Base-by-base conservation (phyloP, 164 flowering plant genomes). In the Umbilicus rupestris region DNA sequence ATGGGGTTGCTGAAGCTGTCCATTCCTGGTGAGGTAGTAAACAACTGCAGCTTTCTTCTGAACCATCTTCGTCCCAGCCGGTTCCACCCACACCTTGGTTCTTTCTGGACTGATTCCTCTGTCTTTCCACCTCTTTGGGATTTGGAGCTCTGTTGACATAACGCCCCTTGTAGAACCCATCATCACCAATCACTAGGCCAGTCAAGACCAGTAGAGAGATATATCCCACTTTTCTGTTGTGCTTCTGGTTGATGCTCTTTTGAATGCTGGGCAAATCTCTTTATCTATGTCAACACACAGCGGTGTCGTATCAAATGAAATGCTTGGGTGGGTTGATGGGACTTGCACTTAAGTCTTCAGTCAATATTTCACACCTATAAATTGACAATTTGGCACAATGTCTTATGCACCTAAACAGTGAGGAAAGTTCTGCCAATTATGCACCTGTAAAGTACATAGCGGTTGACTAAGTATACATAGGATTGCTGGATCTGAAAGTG, bases 1-100 rank as follows among this genome's bases (percentile, higher is more conserved):
- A 71, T 81, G 82, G 26, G 84, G 82, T 35, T 81, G 79, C 63
- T 79, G 76, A 41, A 81, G 78, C 46, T 75, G 79, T 24, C 84
- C 80, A 26, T 79, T 77, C 55, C 78, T 70, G 7, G 72, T 75
- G 7, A 81, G 81, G 24, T 81, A 79, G 69, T 79, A 81, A 26
- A 81, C 69, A 17, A 81, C 82, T 9, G 79, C 63, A 19, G 69
- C 82, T 52, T 69, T 76, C 37, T 66, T 57, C 60, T 67, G 62
- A n/a, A 29, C 33, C 49, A 52, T 68, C 65, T 59, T 39, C 59
- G 47, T 52, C 29, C 39, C 39, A 8, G 10, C 20, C 37, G 60
- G 33, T 55, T 55, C 60, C 31, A 55, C 60, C 65, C 65, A 63
- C 29, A 63, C 65, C 20, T 63, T 63, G 45, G 65, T 63, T 63